Conservation (phyloP, 805 yeast species). For the Candida railenensis region DNA sequence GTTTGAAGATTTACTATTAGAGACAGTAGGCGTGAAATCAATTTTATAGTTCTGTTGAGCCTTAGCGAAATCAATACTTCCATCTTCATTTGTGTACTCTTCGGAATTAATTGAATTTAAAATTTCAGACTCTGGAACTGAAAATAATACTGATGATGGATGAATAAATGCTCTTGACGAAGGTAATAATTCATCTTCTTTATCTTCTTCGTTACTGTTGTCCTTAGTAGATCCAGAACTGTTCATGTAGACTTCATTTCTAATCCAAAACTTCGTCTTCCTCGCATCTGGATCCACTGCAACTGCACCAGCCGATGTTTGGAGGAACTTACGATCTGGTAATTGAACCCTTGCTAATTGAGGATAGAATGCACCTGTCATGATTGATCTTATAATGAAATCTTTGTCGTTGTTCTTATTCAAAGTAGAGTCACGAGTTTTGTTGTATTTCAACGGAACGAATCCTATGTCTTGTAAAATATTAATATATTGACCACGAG, state of each 20-base stretch:
- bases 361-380: conserved; percentile 83
- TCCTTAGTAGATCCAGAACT: not conserved
- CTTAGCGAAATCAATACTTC: conserved; percentile 32
- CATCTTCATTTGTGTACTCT: conserved; percentile 38
- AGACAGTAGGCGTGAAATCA: conserved; percentile 41
- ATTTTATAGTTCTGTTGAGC: conserved; percentile 29
- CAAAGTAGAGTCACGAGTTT: conserved; percentile 19
- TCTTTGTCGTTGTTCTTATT: conserved; percentile 53
- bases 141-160: conserved; percentile 77
- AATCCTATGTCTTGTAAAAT: conserved; percentile 79
- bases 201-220: conserved; percentile 10
- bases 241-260: conserved; percentile 52
- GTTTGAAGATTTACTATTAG: conserved; percentile 20
- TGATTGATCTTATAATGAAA: conserved; percentile 58
- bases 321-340: conserved; percentile 76
- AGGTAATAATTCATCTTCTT: conserved; percentile 35
- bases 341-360: conserved; percentile 75
- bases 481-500: conserved; percentile 67
- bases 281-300: conserved; percentile 84
- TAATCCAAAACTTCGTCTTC: conserved; percentile 68
- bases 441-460: conserved; percentile 52
- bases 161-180: conserved; percentile 78
- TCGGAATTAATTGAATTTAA: conserved; percentile 11
- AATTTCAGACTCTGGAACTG: conserved; percentile 19
- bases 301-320: conserved; percentile 74